Percentiles rank a stretch among this genome's conserved stretches.
Evolutionary conservation across 768 basidiomycete species (phyloP).

Genomic region (Kwoniella sp.): DNA sequence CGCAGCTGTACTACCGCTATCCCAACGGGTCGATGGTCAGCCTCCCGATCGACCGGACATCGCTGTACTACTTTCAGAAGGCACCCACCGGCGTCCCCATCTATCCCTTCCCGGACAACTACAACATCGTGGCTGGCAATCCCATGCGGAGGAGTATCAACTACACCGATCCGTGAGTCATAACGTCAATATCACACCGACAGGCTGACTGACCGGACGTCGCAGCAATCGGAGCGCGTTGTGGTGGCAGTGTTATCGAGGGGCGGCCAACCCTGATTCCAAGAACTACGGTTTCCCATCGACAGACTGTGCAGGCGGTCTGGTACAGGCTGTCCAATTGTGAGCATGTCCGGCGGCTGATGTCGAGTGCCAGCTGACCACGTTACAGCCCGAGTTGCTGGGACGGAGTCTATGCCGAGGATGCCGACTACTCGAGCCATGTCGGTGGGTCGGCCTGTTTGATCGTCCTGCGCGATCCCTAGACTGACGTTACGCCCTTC

Average conservation of each 20-base stretch:
- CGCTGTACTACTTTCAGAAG: conserved; percentile 28
- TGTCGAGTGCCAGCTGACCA: not conserved
- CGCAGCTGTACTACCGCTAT: conserved; percentile 19
- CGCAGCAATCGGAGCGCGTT: not conserved
- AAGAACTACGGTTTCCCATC: conserved; percentile 17
- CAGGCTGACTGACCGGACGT: not conserved
- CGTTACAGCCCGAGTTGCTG: conserved; percentile 21
- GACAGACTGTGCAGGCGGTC: conserved; percentile 11
- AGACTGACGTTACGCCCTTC: not conserved
- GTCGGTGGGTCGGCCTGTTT: conserved; percentile 8
- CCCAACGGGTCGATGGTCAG: conserved; percentile 13
- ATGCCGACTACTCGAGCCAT: conserved; percentile 20
- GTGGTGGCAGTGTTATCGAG: conserved; percentile 25
- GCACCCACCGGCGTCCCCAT: conserved; percentile 21
- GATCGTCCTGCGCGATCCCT: not conserved
- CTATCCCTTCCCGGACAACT: conserved; percentile 31
- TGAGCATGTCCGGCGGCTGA: not conserved
- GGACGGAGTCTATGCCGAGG: conserved; percentile 25
- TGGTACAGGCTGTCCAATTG: conserved; percentile 16
- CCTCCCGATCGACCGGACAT: conserved; percentile 10
- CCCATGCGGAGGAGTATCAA: conserved; percentile 20
- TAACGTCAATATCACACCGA: not conserved
- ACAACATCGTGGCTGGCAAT: conserved; percentile 24
- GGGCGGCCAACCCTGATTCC: conserved; percentile 1
- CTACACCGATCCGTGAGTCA: conserved; percentile 14